phyloP scores from a whole-genome alignment of 805 yeast species.

The Scheffersomyces amazonensis region DNA sequence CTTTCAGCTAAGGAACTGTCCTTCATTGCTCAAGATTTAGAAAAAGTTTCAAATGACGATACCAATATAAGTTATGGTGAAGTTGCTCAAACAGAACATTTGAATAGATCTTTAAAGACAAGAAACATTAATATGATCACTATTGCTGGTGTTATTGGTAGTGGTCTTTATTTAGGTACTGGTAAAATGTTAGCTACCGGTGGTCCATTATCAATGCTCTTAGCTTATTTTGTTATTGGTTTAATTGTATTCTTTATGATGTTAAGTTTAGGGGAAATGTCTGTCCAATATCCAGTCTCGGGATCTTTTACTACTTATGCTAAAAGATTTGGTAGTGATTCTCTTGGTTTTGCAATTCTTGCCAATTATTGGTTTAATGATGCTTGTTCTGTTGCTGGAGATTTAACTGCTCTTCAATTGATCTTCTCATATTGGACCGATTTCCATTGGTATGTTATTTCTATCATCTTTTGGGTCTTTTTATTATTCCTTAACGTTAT shows the following conservation, averaged over 20 bases:
- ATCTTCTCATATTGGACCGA: constrained; percentile 48
- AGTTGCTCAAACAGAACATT: constrained; percentile 12
- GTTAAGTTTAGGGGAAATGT: constrained; percentile 56
- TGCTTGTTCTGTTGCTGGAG: constrained; percentile 47
- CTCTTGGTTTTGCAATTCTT: constrained; percentile 52
- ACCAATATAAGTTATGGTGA: neutral
- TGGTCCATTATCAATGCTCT: constrained; percentile 31
- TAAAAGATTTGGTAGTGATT: constrained; percentile 46
- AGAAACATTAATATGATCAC: constrained; percentile 34
- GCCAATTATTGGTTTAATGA: constrained; percentile 52
- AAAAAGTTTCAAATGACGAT: neutral
- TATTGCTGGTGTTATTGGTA: constrained; percentile 36
- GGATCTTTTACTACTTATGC: constrained; percentile 55
- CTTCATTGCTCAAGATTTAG: constrained; percentile 1
- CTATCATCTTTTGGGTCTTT: constrained; percentile 53
- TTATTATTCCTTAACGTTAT: constrained; percentile 40
- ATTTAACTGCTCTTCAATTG: constrained; percentile 45
- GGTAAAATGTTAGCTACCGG: constrained; percentile 28
- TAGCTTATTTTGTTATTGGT: constrained; percentile 34
- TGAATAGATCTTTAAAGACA: constrained; percentile 18
- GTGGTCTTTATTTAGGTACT: constrained; percentile 32
- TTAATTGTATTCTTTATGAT: constrained; percentile 51
- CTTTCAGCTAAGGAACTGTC: neutral
- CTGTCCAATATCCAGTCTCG: constrained; percentile 51
- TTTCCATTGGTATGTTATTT: constrained; percentile 49